Evolutionary conservation across 192 early-diverging fungal species (phyloP).

Genomic region (Umbelopsis isabellina): DNA sequence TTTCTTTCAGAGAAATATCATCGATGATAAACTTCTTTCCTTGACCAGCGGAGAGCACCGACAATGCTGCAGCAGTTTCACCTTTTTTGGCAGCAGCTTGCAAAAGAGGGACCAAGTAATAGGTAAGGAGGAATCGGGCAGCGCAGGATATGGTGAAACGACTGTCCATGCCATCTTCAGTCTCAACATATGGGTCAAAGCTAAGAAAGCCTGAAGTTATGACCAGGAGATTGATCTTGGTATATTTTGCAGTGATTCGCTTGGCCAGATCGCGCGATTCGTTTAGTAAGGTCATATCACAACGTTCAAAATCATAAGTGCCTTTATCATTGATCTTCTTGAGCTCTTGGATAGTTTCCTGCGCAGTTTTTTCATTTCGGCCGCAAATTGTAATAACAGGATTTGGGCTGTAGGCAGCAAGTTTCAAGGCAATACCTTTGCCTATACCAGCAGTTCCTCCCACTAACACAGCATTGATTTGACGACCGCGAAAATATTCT

Average conservation of each 20-base stretch:
- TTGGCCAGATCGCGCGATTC: not conserved
- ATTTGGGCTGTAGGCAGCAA: not conserved
- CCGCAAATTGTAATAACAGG: not conserved
- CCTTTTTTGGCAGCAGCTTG: not conserved
- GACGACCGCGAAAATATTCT: not conserved
- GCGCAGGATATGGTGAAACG: not conserved
- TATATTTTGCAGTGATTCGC: not conserved
- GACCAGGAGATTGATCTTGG: not conserved
- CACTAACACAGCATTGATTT: not conserved
- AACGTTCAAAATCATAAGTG: not conserved
- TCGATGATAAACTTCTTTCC: not conserved
- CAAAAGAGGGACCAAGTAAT: not conserved
- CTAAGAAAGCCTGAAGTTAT: not conserved
- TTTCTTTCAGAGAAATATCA: not conserved
- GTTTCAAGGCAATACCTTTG: not conserved
- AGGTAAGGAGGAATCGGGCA: not conserved
- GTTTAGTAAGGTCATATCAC: not conserved
- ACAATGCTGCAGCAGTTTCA: not conserved
- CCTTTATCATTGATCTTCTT: not conserved
- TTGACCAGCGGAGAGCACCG: not conserved
- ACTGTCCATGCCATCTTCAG: not conserved
- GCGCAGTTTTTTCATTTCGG: not conserved
- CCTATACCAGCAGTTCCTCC: slow-evolving; percentile 11
- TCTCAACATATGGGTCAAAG: not conserved
- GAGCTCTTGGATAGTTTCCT: not conserved